These are phyloP conservation scores for Monascus ruber DNA, from an alignment of 2,329 filamentous ascomycete genomes.

Conservation along the genomic window DNA sequence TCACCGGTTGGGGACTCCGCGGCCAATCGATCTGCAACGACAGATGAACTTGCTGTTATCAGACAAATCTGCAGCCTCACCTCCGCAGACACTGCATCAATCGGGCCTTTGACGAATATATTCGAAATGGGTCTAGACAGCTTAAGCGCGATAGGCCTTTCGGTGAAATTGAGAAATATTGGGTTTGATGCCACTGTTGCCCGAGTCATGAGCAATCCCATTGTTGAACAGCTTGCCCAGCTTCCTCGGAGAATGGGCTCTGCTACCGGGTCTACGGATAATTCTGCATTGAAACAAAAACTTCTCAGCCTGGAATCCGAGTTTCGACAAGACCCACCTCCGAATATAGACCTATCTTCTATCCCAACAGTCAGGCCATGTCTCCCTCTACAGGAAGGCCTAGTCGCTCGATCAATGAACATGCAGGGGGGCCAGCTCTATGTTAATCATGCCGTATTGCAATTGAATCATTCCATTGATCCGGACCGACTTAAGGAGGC, in stretches of 20 bases:
- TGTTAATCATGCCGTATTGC: conserved; percentile 27
- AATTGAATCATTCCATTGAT: conserved; percentile 20
- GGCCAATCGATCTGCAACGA: conserved; percentile 8
- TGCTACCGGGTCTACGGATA: background rate
- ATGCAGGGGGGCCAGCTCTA: conserved; percentile 22
- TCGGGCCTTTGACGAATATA: conserved; percentile 18
- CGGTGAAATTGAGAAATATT: conserved; percentile 19
- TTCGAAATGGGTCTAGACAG: conserved; percentile 30
- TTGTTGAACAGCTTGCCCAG: conserved; percentile 21
- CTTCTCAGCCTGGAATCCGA: conserved; percentile 10
- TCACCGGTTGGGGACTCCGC: background rate
- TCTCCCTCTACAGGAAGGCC: conserved; percentile 20
- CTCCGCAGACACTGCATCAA: conserved; percentile 6
- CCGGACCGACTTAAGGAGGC: conserved; percentile 11
- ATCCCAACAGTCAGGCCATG: conserved; percentile 15
- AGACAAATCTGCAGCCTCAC: conserved; percentile 13
- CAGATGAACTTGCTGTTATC: conserved; percentile 15
- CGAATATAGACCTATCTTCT: conserved; percentile 4
- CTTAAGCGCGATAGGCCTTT: conserved; percentile 26
- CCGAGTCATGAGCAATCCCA: conserved; percentile 23
- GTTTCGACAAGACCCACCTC: conserved; percentile 7
- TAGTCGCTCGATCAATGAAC: conserved; percentile 28
- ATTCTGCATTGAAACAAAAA: conserved; percentile 3
- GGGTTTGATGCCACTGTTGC: conserved; percentile 24
- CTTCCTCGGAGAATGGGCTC: conserved; percentile 8